These are phyloP conservation scores for Yarrowia sp. DNA, from an alignment of 805 yeast species.

Conservation along the genomic window DNA sequence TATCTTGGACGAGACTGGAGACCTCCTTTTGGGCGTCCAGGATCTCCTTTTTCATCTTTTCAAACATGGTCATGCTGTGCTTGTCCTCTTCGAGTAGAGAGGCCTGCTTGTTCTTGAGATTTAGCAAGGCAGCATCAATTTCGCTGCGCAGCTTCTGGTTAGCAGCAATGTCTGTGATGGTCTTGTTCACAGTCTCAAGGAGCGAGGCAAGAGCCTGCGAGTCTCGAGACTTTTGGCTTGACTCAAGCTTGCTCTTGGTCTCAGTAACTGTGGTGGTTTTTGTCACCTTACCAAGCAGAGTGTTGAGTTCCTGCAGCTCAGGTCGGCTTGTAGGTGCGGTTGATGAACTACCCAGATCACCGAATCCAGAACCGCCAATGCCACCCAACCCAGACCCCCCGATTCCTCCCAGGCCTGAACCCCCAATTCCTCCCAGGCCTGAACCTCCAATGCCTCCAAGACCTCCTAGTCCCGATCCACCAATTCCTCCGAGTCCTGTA, in stretches of 20 bases:
- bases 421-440: slow-evolving; percentile 21
- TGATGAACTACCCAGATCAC: slow-evolving; percentile 8
- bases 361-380: slow-evolving; percentile 9
- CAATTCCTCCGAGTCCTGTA: slow-evolving; percentile 23
- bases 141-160: slow-evolving; percentile 6
- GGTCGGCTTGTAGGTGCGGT: background rate
- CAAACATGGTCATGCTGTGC: slow-evolving; percentile 12
- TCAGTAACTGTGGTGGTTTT: slow-evolving; percentile 12
- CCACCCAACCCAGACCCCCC: slow-evolving; percentile 13
- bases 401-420: background rate
- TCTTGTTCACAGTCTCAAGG: background rate
- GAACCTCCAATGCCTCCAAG: slow-evolving; percentile 19
- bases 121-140: background rate
- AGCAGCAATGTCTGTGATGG: background rate
- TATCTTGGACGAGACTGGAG: background rate
- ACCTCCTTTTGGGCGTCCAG: slow-evolving; percentile 3
- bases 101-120: slow-evolving; percentile 18
- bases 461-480: slow-evolving; percentile 12
- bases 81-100: background rate
- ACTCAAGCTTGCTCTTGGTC: slow-evolving; percentile 12
- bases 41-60: background rate
- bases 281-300: background rate
- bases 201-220: background rate
- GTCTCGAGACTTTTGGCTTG: background rate
- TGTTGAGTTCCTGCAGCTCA: slow-evolving; percentile 9